Evolutionary conservation across 2,329 filamentous ascomycete genomes (phyloP), one percentile per base, ranked within the genome.

Genomic region (Sclerotinia subarctica): DNA sequence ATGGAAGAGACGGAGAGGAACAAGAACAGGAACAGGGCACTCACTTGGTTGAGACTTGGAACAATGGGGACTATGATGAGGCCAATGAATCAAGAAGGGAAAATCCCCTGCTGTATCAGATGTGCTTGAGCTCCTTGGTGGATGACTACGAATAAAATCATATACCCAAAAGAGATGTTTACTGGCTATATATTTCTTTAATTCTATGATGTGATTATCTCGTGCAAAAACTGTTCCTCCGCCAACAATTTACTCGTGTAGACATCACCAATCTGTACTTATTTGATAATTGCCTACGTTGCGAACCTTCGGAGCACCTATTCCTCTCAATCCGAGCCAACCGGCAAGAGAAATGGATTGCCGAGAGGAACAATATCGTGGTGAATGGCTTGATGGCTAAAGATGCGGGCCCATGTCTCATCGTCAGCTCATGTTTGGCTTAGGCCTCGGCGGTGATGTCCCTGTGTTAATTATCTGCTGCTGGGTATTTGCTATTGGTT

Each of bases 151-250:
- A 63, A 67, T 67, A 63, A 67, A 54, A 44, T 21, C 49, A 67
- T 67, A 67, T 67, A 62, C 65, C 58, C 65, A 35, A 63, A n/a
- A 47, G 21, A 53, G 44, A 46, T 53, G 49, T 66, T 47, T 59
- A 62, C 29, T 62, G 59, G 46, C 59, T 51, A 51, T 42, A 38
- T 51, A 51, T 51, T 51, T n/a, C 11, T 26, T 62, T 62, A 62
- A n/a, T 51, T 26, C 19, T 49, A 19, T 24, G 1, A 3, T 38
- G 21, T 35, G 29, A 62, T 38, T 38, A 26, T 38, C 5, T 21
- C 19, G 7, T 62, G 29, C n/a, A 51, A 38, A 38, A 21, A 8
- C 5, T 38, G 21, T 42, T 17, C 15, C 15, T 19, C 6, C n/a
- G n/a, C n/a, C 5, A 2, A 13, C 32, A 15, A 38, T 57, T 24